These are phyloP conservation scores for Drechslerella dactyloides DNA, from an alignment of 2,329 filamentous ascomycete species.

Conservation along the genomic window DNA sequence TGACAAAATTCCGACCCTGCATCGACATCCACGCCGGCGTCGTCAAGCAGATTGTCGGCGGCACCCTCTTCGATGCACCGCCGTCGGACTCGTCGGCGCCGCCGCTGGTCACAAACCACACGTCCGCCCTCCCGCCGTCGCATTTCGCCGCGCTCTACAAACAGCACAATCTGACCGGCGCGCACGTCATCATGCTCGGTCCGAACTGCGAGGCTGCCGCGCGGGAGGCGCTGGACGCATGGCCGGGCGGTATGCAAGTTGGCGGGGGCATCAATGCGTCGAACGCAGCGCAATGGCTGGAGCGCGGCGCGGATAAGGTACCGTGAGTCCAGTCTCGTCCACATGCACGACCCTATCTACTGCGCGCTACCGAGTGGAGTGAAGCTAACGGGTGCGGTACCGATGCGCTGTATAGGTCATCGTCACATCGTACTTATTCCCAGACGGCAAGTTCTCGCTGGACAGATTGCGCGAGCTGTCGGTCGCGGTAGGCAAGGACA, in stretches of 20 bases:
- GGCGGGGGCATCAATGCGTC: conserved; percentile 89
- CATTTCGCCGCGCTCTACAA: conserved; percentile 84
- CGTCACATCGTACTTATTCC: conserved; percentile 94
- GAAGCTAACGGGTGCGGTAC: not conserved
- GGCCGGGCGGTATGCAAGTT: conserved; percentile 82
- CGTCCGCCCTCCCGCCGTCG: conserved; percentile 79
- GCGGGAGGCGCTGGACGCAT: conserved; percentile 74
- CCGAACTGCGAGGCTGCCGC: conserved; percentile 84
- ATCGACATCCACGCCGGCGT: conserved; percentile 97
- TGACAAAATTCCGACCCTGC: conserved; percentile 95
- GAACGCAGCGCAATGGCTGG: conserved; percentile 85
- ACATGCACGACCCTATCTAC: too few species aligned
- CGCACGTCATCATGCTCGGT: conserved; percentile 96
- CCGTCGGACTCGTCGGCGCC: conserved; percentile 59
- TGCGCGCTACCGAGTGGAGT: conserved; percentile 1
- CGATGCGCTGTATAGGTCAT: conserved; percentile 73
- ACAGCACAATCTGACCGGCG: conserved; percentile 74
- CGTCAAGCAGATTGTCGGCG: conserved; percentile 98
- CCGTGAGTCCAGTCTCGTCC: conserved; percentile 51
- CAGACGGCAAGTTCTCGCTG: conserved; percentile 79
- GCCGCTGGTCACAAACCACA: conserved; percentile 85
- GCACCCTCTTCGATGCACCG: conserved; percentile 74
- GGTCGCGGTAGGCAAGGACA: conserved; percentile 71
- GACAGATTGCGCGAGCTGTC: conserved; percentile 77
- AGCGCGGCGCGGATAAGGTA: conserved; percentile 84